These are phyloP conservation scores for Umbelopsis vinacea DNA, from an alignment of 192 early-diverging fungal species.

Conservation along the genomic window DNA sequence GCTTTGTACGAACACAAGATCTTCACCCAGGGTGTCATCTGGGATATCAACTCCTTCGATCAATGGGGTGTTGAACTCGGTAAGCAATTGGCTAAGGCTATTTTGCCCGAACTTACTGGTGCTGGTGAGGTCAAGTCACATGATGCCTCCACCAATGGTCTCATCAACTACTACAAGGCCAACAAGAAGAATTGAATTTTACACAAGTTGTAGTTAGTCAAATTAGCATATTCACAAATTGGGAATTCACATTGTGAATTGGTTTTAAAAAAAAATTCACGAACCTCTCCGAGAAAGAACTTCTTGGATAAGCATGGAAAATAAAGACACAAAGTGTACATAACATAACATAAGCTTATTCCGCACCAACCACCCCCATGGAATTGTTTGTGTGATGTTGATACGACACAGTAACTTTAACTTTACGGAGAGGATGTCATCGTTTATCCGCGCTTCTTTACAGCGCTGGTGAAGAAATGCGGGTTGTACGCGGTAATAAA, in stretches of 20 bases:
- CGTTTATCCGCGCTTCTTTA: constrained; percentile 2
- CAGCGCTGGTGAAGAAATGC: neutral
- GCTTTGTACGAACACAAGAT: constrained; percentile 99
- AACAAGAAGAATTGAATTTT: constrained; percentile 47
- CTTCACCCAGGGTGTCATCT: constrained; percentile 97
- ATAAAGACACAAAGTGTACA: too few relatives aligned
- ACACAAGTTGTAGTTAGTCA: constrained; percentile 1
- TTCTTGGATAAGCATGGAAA: too few relatives aligned
- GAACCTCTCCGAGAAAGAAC: too few relatives aligned
- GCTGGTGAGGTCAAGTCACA: constrained; percentile 67
- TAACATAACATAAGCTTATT: too few relatives aligned
- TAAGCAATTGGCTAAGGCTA: constrained; percentile 97
- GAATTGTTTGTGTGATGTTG: too few relatives aligned
- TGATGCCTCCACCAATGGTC: constrained; percentile 93
- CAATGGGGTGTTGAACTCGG: constrained; percentile 98
- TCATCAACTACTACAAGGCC: constrained; percentile 92
- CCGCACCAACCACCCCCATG: too few relatives aligned
- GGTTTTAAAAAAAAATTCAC: too few relatives aligned
- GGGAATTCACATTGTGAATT: too few relatives aligned
- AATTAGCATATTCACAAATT: neutral
- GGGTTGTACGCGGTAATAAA: neutral
- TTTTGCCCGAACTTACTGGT: constrained; percentile 85
- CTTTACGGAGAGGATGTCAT: neutral
- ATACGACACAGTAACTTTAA: too few relatives aligned
- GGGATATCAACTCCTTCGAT: constrained; percentile 98